Base-by-base conservation (phyloP, 2,329 filamentous ascomycete genomes). In the Cladosporium velox region DNA sequence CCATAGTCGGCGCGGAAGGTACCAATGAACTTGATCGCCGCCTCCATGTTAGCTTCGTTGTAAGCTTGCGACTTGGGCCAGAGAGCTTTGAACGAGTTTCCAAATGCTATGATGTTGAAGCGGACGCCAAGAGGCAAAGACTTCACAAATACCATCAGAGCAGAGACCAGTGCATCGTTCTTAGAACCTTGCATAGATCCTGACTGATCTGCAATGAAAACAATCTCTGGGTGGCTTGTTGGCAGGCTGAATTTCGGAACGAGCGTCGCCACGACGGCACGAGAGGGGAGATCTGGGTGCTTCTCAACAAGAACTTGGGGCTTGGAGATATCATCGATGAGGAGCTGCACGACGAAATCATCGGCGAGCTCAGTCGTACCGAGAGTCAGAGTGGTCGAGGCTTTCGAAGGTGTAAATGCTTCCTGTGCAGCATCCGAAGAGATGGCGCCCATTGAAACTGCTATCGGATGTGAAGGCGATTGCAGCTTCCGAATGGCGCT, bases 31-130 rank as follows among this genome's bases (percentile, higher is more conserved):
- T 57, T 59, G 1, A 82, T 69, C 2, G 85, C 84, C 28, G 78
- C 69, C 14, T 80, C 70, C 12, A 85, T 75, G 41, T 80, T 82
- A 4, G 76, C 69, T 67, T 83, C 76, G 64, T 77, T 79, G 71
- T 85, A 85, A 28, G 79, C 74, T 59, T 78, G 76, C 66, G 83
- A 85, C 55, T 75, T 78, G 1, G 75, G 67, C 82, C 83, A 86
- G 0, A 86, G 73, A 67, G 85, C 83, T 2, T 75, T 72, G 71
- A 81, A 77, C 0, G 7, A 44, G 1, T 75, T 80, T 14, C 89
- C 89, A 62, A 91, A 91, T 4, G 87, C 89, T 73, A 86, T 89
- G 64, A 91, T 88, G 72, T 91, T 91, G 81, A 91, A 91, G 71
- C 86, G 86, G 67, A 85, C 80, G 5, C 87, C 87, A 1, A 88